These are phyloP conservation scores for Phytopythium montanum DNA, from an alignment of 352 stramenopile genomes.

Conservation along the genomic window DNA sequence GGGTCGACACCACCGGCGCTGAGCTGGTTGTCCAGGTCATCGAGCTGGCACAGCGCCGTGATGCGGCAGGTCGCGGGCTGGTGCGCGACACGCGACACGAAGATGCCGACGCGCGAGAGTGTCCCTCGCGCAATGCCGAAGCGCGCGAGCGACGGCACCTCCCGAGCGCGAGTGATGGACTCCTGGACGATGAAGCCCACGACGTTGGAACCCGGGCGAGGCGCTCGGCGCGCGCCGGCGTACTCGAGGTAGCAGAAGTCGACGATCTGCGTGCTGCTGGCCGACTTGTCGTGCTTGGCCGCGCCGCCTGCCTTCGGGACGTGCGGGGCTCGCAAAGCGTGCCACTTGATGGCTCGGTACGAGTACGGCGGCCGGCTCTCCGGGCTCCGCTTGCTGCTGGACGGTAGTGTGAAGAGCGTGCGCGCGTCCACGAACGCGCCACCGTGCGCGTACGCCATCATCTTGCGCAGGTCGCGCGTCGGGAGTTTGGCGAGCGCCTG, in stretches of 20 bases:
- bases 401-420: conserved; percentile 61
- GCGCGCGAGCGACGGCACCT: conserved; percentile 58
- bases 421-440: conserved; percentile 55
- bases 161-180: conserved; percentile 51
- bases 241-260: conserved; percentile 82
- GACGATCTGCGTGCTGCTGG: conserved; percentile 37
- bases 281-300: conserved; percentile 13
- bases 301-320: not conserved
- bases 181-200: conserved; percentile 75
- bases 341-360: conserved; percentile 79
- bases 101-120: conserved; percentile 55
- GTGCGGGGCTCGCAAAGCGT: conserved; percentile 23
- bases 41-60: conserved; percentile 70
- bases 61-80: conserved; percentile 54
- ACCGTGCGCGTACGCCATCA: conserved; percentile 53
- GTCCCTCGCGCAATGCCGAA: conserved; percentile 56
- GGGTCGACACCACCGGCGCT: conserved; percentile 18
- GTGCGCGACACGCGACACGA: conserved; percentile 56
- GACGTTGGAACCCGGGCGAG: conserved; percentile 43
- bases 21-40: conserved; percentile 35
- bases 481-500: conserved; percentile 46
- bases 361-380: conserved; percentile 20
- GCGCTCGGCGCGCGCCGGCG: conserved; percentile 44
- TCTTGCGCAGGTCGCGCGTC: conserved; percentile 61
- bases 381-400: conserved; percentile 7